Percentiles rank a stretch among this genome's conserved stretches.
Evolutionary conservation across 257 asterid genomes (phyloP).

Genomic region (Solanum clarkiae): DNA sequence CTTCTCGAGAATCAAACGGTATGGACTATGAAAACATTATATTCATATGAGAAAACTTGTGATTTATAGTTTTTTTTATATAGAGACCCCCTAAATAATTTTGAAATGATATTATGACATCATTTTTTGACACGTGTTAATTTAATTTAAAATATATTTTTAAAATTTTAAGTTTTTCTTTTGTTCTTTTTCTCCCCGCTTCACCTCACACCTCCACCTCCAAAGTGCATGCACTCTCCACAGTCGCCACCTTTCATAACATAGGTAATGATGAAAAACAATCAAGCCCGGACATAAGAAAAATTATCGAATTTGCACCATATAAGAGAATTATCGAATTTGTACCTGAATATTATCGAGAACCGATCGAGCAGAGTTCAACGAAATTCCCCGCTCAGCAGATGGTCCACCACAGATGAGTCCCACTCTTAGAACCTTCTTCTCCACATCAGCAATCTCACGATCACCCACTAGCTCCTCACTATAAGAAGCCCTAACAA

Average conservation of each 20-base stretch:
- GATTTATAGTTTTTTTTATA: too few relatives aligned
- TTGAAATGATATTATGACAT: too few relatives aligned
- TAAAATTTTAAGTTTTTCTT: too few relatives aligned
- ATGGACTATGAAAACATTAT: neutral
- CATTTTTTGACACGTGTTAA: too few relatives aligned
- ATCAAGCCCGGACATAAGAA: neutral
- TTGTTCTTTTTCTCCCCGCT: too few relatives aligned
- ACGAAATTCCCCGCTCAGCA: conserved; percentile 80
- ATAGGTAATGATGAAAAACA: too few relatives aligned
- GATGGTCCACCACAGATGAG: conserved; percentile 85
- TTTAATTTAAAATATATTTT: too few relatives aligned
- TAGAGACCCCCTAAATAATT: too few relatives aligned
- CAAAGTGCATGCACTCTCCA: too few relatives aligned
- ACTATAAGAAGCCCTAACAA: conserved; percentile 18
- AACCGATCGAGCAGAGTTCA: conserved; percentile 82
- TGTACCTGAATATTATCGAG: conserved; percentile 79
- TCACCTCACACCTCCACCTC: too few relatives aligned
- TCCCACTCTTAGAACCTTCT: conserved; percentile 50
- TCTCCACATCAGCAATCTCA: neutral
- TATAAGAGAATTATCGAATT: too few relatives aligned
- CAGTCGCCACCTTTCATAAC: neutral
- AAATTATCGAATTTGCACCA: neutral
- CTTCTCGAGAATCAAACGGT: neutral
- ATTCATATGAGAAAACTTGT: neutral
- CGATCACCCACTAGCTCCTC: conserved; percentile 15